Evolutionary conservation across 129 eudicot species (phyloP), one percentile per base, ranked within the genome.

Genomic region (Calendula officinalis): DNA sequence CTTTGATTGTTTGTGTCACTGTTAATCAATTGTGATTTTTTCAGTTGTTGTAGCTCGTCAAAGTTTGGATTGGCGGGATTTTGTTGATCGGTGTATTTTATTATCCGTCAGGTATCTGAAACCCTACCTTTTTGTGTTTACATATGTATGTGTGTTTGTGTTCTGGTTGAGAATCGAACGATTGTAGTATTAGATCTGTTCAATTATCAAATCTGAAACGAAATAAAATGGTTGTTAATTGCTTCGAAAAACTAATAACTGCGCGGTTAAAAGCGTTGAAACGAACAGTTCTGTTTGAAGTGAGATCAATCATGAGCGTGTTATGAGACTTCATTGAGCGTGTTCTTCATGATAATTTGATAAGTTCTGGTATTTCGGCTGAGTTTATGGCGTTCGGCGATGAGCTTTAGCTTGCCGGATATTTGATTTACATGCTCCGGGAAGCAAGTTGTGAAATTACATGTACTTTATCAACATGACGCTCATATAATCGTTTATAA

Each of bases 81-180:
- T 8, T 10, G 58, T 56, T 58, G 59, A 59, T 59, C 51, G 43
- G 60, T 58, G 7, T 17, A 10, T 36, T 69, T 44, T 56, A 36
- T 69, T 33, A 17, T 69, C 67, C 50, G 40, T 30, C 75, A 59
- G 75, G 51, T 69, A 69, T 47, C 33, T 41, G 67, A 69, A 69
- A 69, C 75, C 67, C 75, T 59, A 69, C 59, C 65, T 59, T 69
- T 46, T 59, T 69, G 49, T 46, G n/a, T 68, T 49, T 36, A 43
- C 39, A 47, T 34, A 34, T 37, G 17, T 49, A 7, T 68, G n/a
- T 54, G 43, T 68, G 62, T 39, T 55, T 44, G 8, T 68, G 73
- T 56, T 56, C 8, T 46, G 46, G n/a, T 68, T 68, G 73, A 68
- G 52, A 22, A 46, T 59, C 49, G 51, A 17, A 12, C 34, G 57